Base-by-base conservation (phyloP, 805 yeast genomes). In the Suhomyces sp. region DNA sequence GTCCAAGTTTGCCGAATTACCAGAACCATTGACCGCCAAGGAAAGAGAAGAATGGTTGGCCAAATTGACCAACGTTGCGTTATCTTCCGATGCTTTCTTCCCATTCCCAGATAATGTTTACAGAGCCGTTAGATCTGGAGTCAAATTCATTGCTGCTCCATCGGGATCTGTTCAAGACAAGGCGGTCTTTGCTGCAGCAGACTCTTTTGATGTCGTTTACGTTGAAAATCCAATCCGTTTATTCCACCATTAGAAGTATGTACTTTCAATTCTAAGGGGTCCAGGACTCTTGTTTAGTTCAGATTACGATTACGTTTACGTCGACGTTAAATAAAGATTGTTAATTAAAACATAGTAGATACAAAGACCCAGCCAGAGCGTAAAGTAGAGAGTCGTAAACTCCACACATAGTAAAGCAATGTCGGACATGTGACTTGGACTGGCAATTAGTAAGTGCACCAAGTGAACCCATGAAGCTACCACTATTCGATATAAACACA, bases 91-190 rank as follows among this genome's bases (percentile, higher is more conserved):
- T 62, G 99, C 99, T 19, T 93, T 93, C 80, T 93, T 93, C 95
- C 99, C 99, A 68, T 93, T 93, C 93, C 93, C 98, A 48, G 99
- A 93, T 67, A 93, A 93, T 60, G 96, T 93, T 51, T 88, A 91
- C 79, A 81, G 99, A 65, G 98, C 98, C 47, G 96, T 81, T 34
- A 81, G 86, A 74, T 83, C 95, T 13, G 99, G 99, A 63, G 99
- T 90, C 52, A 88, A 87, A 66, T 93, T 72, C 70, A 76, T 93
- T 59, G 95, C 96, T 54, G 98, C 99, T 34, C 95, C 99, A 40
- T 79, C 95, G 33, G 99, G 99, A 39, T 88, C 96, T 14, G 96
- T 93, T 44, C 91, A 88, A 88, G 99, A 93, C 69, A 82, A 85
- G 72, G 95, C 90, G 38, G 98, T 93, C 28, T 80, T 91, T 47